Evolutionary conservation across 2,329 filamentous ascomycete genomes (phyloP).

Genomic region (Verticillium zaregamsianum): DNA sequence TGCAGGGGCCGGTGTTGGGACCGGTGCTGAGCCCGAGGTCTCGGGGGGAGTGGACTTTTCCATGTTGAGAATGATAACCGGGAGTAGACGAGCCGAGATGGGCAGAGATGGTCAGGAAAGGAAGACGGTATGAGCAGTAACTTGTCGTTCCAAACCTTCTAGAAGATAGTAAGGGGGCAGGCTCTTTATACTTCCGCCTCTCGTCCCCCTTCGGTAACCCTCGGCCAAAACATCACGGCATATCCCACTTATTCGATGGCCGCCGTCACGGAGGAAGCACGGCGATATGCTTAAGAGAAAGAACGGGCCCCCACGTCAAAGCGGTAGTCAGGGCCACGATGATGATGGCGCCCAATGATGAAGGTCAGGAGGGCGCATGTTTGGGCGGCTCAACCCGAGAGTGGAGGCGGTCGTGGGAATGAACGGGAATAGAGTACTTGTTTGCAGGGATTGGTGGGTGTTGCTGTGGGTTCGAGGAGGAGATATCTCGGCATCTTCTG

Average conservation of each 20-base stretch:
- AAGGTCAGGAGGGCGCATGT: background rate
- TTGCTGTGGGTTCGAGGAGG: background rate
- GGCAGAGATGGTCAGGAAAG: background rate
- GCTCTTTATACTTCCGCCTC: background rate
- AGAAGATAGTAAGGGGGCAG: background rate
- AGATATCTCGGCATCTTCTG: background rate
- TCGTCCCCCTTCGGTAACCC: background rate
- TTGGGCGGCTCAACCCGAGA: background rate
- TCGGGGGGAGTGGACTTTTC: background rate
- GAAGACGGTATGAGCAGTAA: background rate
- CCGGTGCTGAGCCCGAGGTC: conserved; percentile 2
- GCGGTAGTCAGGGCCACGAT: background rate
- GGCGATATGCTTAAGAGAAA: background rate
- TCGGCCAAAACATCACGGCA: background rate
- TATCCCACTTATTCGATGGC: background rate
- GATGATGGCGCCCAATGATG: background rate
- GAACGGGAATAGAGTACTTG: background rate
- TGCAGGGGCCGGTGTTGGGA: conserved; percentile 10
- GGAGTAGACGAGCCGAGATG: background rate
- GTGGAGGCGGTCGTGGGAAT: background rate
- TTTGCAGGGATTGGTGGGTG: background rate
- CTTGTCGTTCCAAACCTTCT: background rate
- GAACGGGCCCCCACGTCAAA: background rate
- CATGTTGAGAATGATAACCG: background rate
- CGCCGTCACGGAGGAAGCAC: background rate